Conservation (phyloP, 208 protist genomes). For the Leptomonas seymouri region DNA sequence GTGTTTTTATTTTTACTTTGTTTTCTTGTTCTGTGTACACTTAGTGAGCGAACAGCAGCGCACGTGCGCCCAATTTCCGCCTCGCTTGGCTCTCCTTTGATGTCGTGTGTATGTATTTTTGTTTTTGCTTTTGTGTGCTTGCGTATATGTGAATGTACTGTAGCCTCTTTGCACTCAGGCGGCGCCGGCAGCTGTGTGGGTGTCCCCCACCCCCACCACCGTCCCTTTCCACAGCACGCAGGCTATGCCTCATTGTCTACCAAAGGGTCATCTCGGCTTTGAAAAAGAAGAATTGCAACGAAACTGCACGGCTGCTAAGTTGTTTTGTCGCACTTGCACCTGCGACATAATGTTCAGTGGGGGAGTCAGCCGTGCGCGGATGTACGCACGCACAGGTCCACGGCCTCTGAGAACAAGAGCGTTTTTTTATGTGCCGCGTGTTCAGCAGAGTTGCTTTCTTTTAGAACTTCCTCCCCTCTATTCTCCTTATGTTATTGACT, state of each 20-base stretch:
- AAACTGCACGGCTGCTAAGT: not conserved
- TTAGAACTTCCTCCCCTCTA: no score
- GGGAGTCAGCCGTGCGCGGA: no score
- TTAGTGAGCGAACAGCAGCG: not conserved
- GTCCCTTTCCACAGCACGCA: not conserved
- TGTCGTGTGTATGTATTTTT: not conserved
- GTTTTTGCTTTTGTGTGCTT: not conserved
- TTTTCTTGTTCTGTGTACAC: slow-evolving; percentile 4
- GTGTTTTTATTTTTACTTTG: not conserved
- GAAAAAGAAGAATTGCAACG: not conserved
- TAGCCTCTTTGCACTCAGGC: no score
- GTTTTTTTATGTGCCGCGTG: no score
- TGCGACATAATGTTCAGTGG: no score
- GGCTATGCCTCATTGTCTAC: not conserved
- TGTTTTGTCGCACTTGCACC: no score
- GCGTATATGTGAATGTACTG: not conserved
- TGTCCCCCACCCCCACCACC: no score
- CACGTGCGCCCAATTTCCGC: not conserved
- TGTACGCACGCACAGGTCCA: no score
- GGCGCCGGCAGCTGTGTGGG: no score
- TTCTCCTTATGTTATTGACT: no score
- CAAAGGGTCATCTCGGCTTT: not conserved
- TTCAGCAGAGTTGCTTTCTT: no score
- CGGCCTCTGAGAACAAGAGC: no score
- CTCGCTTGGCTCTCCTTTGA: not conserved